phyloP scores from a whole-genome alignment of 192 early-diverging fungal genomes.

The Coemansia sp. region DNA sequence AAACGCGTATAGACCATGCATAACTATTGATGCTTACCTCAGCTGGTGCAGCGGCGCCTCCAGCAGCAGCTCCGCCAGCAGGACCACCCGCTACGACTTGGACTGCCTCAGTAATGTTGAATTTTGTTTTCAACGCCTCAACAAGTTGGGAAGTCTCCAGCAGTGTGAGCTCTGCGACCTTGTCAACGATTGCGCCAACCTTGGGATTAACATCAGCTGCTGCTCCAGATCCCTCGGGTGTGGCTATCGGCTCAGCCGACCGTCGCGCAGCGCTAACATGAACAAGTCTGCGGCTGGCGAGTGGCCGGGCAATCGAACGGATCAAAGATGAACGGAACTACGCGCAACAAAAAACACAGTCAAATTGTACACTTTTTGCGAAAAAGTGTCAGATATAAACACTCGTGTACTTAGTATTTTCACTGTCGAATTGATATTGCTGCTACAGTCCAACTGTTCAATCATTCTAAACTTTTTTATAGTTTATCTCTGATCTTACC shows the following conservation, averaged over 20 bases:
- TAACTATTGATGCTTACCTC: constrained; percentile 44
- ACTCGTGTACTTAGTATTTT: no score
- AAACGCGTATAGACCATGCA: no score
- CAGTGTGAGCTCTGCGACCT: constrained; percentile 88
- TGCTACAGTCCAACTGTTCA: no score
- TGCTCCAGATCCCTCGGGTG: constrained; percentile 59
- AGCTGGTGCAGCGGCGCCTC: constrained; percentile 66
- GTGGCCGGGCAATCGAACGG: constrained; percentile 37
- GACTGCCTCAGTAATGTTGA: constrained; percentile 94
- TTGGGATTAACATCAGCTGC: constrained; percentile 58
- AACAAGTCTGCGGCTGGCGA: constrained; percentile 38
- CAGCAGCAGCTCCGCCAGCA: constrained; percentile 57
- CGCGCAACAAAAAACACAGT: not conserved
- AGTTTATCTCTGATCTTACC: not conserved
- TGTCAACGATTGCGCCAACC: constrained; percentile 81
- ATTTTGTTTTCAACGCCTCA: constrained; percentile 71
- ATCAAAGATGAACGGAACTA: constrained; percentile 41
- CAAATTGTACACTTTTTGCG: no score
- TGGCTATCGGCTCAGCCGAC: constrained; percentile 59
- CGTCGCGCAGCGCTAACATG: constrained; percentile 46
- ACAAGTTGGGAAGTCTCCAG: constrained; percentile 92
- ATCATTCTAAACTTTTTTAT: no score
- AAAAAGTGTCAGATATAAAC: no score
- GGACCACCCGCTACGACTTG: constrained; percentile 71
- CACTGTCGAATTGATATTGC: no score